Evolutionary conservation across 164 flowering plant genomes (phyloP).

Genomic region (Magnolia changhungtana): DNA sequence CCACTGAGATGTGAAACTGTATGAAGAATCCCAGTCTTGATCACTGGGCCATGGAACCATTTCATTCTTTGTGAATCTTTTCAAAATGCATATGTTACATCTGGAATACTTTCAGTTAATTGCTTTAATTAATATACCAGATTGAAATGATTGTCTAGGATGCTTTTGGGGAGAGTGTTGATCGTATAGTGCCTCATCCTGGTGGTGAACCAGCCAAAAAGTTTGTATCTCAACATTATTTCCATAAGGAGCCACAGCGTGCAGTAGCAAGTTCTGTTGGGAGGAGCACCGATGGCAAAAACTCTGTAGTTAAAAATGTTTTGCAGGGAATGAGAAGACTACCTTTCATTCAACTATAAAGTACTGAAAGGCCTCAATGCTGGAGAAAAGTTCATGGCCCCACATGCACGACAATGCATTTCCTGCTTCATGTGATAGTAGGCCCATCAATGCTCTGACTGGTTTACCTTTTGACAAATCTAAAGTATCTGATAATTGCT

Average conservation of each 20-base stretch:
- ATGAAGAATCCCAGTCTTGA: too few species aligned
- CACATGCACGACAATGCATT: conserved; percentile 26
- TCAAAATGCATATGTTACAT: too few species aligned
- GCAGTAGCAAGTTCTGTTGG: conserved; percentile 25
- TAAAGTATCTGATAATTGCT: conserved; percentile 35
- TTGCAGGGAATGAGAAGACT: conserved; percentile 27
- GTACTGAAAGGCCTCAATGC: conserved; percentile 30
- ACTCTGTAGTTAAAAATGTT: conserved; percentile 16
- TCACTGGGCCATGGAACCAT: too few species aligned
- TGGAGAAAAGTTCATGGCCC: conserved; percentile 50
- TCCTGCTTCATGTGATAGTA: conserved; percentile 23
- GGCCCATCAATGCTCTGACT: conserved; percentile 9
- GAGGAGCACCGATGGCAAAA: conserved; percentile 15
- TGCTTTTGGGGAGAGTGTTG: conserved; percentile 52
- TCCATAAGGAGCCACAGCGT: conserved; percentile 39
- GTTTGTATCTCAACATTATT: conserved; percentile 22
- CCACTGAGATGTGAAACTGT: too few species aligned
- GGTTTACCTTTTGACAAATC: conserved; percentile 33
- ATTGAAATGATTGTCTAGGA: conserved; percentile 65
- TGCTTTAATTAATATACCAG: conserved; percentile 32
- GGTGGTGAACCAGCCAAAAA: conserved; percentile 12
- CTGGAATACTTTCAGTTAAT: too few species aligned
- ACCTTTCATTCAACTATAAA: conserved; percentile 15
- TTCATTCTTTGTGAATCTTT: too few species aligned
- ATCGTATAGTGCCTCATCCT: conserved; percentile 76